phyloP scores from a whole-genome alignment of 768 basidiomycete species.

The Clathrus columnatus region DNA sequence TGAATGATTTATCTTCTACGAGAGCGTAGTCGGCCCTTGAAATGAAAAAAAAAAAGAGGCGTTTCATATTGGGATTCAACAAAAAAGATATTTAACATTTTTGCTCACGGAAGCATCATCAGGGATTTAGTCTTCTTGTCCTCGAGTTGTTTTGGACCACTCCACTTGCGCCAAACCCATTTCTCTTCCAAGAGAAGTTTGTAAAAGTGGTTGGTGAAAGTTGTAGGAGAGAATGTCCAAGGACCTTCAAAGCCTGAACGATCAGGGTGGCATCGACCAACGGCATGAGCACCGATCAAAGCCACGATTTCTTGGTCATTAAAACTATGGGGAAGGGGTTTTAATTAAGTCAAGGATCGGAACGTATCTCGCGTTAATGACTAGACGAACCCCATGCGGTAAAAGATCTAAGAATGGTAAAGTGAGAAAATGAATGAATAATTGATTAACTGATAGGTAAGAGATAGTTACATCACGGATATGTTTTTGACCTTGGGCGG shows the following conservation, averaged over 20 bases:
- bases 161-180: slow-evolving; percentile 95
- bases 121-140: slow-evolving; percentile 83
- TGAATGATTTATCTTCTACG: slow-evolving; percentile 85
- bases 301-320: slow-evolving; percentile 97
- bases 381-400: slow-evolving; percentile 68
- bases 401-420: slow-evolving; percentile 60
- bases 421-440: background rate
- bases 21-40: slow-evolving; percentile 80
- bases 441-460: background rate
- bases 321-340: slow-evolving; percentile 38
- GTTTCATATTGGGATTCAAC: too few relatives aligned
- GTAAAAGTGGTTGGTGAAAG: slow-evolving; percentile 80
- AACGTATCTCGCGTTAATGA: background rate
- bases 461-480: slow-evolving; percentile 49
- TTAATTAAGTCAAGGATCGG: slow-evolving; percentile 2
- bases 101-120: slow-evolving; percentile 91
- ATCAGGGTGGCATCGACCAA: slow-evolving; percentile 88
- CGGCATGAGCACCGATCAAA: slow-evolving; percentile 87
- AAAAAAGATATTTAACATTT: background rate
- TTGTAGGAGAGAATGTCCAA: slow-evolving; percentile 93
- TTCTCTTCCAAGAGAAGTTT: slow-evolving; percentile 81
- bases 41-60: slow-evolving; percentile 1
- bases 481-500: slow-evolving; percentile 73
- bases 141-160: slow-evolving; percentile 85
- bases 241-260: slow-evolving; percentile 83